These are phyloP conservation scores for Pythium chondricola DNA, from an alignment of 352 stramenopile species.

Conservation along the genomic window DNA sequence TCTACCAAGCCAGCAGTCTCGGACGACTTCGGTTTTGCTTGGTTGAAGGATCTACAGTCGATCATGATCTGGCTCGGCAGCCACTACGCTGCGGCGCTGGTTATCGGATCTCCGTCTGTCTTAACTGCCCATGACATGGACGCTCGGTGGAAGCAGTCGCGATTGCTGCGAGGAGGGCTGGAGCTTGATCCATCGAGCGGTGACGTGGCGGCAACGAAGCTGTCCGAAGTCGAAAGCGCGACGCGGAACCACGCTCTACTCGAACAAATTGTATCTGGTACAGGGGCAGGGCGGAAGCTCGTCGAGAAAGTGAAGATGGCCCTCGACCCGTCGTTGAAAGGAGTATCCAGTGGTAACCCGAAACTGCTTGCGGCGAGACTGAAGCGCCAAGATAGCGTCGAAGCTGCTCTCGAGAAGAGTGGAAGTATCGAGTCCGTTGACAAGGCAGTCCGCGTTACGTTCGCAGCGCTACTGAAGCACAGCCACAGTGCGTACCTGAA, in stretches of 20 bases:
- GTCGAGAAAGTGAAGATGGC: slow-evolving; percentile 74
- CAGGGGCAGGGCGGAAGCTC: slow-evolving; percentile 68
- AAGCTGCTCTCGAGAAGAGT: slow-evolving; percentile 80
- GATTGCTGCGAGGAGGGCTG: slow-evolving; percentile 25
- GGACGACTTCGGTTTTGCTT: slow-evolving; percentile 14
- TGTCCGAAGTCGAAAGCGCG: slow-evolving; percentile 1
- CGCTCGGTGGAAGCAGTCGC: slow-evolving; percentile 25
- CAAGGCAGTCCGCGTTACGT: slow-evolving; percentile 68
- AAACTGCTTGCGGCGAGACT: slow-evolving; percentile 56
- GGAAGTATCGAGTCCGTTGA: slow-evolving; percentile 77
- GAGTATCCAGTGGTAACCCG: slow-evolving; percentile 32
- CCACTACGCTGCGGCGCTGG: slow-evolving; percentile 27
- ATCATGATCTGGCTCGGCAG: slow-evolving; percentile 30
- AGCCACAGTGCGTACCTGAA: slow-evolving; percentile 70
- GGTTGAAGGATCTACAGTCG: slow-evolving; percentile 29
- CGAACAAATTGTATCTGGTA: slow-evolving; percentile 68
- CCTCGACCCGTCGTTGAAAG: slow-evolving; percentile 37
- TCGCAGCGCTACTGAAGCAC: slow-evolving; percentile 78
- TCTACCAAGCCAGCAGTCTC: background rate
- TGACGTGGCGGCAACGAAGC: background rate
- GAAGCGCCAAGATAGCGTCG: slow-evolving; percentile 80
- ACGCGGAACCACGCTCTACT: slow-evolving; percentile 51
- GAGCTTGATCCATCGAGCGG: background rate
- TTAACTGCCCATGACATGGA: slow-evolving; percentile 10
- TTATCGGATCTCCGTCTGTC: slow-evolving; percentile 13